Evolutionary conservation across 768 basidiomycete species (phyloP), one percentile per base, ranked within the genome.

Genomic region (Sporobolomyces roseus): DNA sequence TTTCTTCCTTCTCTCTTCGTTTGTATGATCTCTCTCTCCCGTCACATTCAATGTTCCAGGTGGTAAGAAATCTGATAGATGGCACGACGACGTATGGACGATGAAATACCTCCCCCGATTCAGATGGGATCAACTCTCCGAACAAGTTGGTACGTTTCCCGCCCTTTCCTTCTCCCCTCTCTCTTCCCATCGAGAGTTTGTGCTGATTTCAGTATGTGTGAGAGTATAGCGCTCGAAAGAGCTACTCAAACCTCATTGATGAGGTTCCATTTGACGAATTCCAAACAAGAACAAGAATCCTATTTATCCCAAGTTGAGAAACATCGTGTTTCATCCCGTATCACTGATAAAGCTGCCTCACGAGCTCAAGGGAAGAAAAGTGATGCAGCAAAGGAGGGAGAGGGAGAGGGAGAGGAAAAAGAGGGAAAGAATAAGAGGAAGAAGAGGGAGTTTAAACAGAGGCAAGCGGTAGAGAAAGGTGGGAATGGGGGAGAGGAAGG

Each of bases 71-170:
- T 88, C 88, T 8, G 84, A 86, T 3, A 83, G 91, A 65, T 97
- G 91, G 90, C 83, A 91, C 77, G 94, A 98, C 77, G 96, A 99
- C 73, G 87, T 99, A 12, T 99, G 96, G 96, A 97, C 96, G 64
- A 94, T 98, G 92, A 94, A 94, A 77, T 99, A 99, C 78, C 81
- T 99, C 2, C 93, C 93, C 13, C 89, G 86, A 76, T 99, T 98
- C 83, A 96, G 93, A 76, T 99, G 96, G 96, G 87, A 89, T 79
- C 96, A 96, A 94, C 82, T 99, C 66, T 93, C 91, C 9, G 96
- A 98, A 79, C 94, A 97, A 83, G 88, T 99, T 74, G 92, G 94
- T 94, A 77, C 78, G 93, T 43, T 32, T n/a, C 55, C 21, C 21
- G 41, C 33, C 35, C 25, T 30, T 43, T 32, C 32, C 10, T 25